These are phyloP conservation scores for Leccinum insolens DNA, from an alignment of 1,284 basidiomycete species.

Conservation along the genomic window DNA sequence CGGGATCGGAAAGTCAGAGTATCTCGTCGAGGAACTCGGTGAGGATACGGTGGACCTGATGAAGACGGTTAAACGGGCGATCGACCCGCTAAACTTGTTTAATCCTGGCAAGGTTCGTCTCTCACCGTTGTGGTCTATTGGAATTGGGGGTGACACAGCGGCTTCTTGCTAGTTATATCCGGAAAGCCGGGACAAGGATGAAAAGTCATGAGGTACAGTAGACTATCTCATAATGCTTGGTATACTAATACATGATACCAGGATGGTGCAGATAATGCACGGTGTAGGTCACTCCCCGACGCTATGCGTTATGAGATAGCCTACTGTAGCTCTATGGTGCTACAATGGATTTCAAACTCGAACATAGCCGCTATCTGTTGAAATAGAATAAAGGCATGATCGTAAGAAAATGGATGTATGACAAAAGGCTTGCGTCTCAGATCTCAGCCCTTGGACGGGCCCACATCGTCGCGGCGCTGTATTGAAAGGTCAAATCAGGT, in stretches of 20 bases:
- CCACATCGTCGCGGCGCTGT: neutral
- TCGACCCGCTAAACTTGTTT: slow-evolving; percentile 78
- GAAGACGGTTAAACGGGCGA: slow-evolving; percentile 73
- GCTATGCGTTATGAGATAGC: no score
- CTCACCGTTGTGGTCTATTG: neutral
- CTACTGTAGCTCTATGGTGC: no score
- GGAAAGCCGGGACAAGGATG: slow-evolving; percentile 3
- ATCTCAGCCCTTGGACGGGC: neutral
- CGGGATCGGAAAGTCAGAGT: slow-evolving; percentile 78
- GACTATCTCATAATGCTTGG: no score
- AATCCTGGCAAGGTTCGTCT: slow-evolving; percentile 76
- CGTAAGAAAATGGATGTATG: neutral
- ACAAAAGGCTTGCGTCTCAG: neutral
- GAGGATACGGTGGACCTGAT: slow-evolving; percentile 78
- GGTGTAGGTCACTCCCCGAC: no score
- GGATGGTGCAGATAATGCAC: no score
- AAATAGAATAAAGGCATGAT: neutral
- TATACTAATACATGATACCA: no score
- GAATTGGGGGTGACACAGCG: slow-evolving; percentile 6
- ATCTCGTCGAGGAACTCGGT: slow-evolving; percentile 75
- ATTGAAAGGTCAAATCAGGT: neutral
- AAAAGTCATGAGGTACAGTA: slow-evolving; percentile 1
- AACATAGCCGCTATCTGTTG: neutral
- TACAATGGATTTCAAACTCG: neutral
- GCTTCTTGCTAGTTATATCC: slow-evolving; percentile 24